Evolutionary conservation across 2,329 filamentous ascomycete species (phyloP), one percentile per base, ranked within the genome.

Genomic region (Aspergillaceae sp.): DNA sequence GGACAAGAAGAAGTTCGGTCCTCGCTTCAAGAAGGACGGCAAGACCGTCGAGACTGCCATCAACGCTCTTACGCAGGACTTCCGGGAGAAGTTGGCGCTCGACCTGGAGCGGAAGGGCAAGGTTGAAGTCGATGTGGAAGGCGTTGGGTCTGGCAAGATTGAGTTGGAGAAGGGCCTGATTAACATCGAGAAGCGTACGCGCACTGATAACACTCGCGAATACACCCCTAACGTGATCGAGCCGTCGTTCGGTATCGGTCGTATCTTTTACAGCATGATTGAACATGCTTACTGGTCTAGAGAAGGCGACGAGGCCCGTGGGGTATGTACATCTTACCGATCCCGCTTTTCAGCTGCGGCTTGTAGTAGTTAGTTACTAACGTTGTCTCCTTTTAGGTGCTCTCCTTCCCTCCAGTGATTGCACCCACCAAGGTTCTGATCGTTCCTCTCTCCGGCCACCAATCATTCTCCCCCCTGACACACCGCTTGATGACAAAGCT

Each of bases 201-300:
- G 88, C 52, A 78, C 82, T 3, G 87, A 95, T 68, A 84, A 94
- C 64, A 80, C 83, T 48, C 80, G 92, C 59, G 90, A 96, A 66
- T 98, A 87, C 73, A 94, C 85, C 0, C 91, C 91, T 49, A 96
- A 96, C 63, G 89, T 94, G 41, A 94, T 97, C 57, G 92, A 98
- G 73, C 92, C 91, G 1, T 97, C 91, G 0, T 98, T 97, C 60
- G 91, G 91, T 75, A 94, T 97, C 61, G 92, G 91, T 49, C 82
- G 91, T 58, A 96, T 97, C 52, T 74, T 97, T 48, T 97, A 95
- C 74, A 83, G 86, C 50, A 74, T 98, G 60, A 86, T 94, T 63
- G 92, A 98, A 74, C 92, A 98, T 71, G 83, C 80, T 65, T 98
- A 90, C 79, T 98, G 92, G 91, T 87, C 83, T 45, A 86, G 92